Conservation (phyloP, 345 rosid genomes). For the Populus simonii region DNA sequence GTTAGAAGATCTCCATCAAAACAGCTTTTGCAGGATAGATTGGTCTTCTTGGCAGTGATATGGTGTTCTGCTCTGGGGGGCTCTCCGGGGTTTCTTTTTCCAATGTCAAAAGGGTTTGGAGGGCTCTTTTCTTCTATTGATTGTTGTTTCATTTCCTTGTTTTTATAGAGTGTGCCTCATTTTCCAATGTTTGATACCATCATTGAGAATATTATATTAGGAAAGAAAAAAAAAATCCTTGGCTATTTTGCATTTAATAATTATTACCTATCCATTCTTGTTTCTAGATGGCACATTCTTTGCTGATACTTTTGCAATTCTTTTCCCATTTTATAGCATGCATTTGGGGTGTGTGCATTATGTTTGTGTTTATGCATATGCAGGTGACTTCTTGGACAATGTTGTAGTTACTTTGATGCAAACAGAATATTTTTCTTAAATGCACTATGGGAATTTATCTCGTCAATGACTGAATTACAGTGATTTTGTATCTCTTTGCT, state of each 20-base stretch:
- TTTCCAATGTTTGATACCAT: neutral
- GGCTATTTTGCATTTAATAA: neutral
- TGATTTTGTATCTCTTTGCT: constrained; percentile 17
- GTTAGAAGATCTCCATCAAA: neutral
- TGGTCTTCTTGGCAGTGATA: neutral
- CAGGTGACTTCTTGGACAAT: neutral
- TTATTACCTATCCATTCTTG: neutral
- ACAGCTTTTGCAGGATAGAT: neutral
- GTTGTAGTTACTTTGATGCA: constrained; percentile 1
- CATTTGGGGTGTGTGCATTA: neutral
- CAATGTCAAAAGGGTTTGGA: neutral
- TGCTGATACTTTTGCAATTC: neutral
- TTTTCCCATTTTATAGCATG: constrained; percentile 1
- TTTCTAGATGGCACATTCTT: neutral
- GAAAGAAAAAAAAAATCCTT: neutral
- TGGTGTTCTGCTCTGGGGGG: neutral
- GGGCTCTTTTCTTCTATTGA: neutral
- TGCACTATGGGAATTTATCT: constrained; percentile 4
- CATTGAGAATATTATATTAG: neutral
- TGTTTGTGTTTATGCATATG: constrained; percentile 12
- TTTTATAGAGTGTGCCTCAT: neutral
- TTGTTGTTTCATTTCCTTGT: neutral
- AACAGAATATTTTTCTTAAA: constrained; percentile 14
- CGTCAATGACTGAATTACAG: neutral
- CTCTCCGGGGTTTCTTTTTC: neutral